Base-by-base conservation (phyloP, 768 basidiomycete species). In the Mycena vulgaris region DNA sequence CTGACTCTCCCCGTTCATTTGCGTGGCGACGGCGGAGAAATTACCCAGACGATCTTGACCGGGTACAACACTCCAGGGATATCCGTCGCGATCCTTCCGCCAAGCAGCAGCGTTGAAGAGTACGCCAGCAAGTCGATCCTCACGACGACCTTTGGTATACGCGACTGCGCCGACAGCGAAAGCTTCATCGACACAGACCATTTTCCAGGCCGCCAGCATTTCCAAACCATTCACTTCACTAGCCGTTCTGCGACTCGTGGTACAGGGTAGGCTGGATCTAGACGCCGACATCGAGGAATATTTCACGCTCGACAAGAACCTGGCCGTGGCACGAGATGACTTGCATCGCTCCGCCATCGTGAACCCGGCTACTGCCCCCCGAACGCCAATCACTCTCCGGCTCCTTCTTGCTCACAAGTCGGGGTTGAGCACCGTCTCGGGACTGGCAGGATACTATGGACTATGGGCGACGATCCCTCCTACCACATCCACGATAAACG, bases 41-140 rank as follows among this genome's bases (percentile, higher is more conserved):
- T 63, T 13, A 51, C 68, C 11, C 68, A 66, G 35, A 39, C 65
- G 25, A 61, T 65, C 14, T 10, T 61, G 47, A 61, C 31, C 21
- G 57, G 68, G 14, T 60, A 59, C 30, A 60, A 61, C 63, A 60
- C 63, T 31, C 68, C 68, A 1, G 63, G 68, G 19, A 63, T 69
- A 30, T 64, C 68, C n/a, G 4, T 69, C n/a, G 68, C 68, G 45
- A 23, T 69, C 9, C 68, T 69, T 39, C 68, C 68, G 27, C 68
- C 56, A 9, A 56, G 51, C 21, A 59, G 40, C 30, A 52, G 17
- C 23, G 47, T 31, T 19, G 68, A 63, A 27, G 68, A 69, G 23
- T 69, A 69, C 19, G 33, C 51, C 13, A 55, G 58, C 25, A 56
- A 55, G 17, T 4, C 47, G n/a, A 40, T 63, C 10, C 33, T 63